Base-by-base conservation (phyloP, 352 stramenopile species). In the Phytophthora gonapodyides region DNA sequence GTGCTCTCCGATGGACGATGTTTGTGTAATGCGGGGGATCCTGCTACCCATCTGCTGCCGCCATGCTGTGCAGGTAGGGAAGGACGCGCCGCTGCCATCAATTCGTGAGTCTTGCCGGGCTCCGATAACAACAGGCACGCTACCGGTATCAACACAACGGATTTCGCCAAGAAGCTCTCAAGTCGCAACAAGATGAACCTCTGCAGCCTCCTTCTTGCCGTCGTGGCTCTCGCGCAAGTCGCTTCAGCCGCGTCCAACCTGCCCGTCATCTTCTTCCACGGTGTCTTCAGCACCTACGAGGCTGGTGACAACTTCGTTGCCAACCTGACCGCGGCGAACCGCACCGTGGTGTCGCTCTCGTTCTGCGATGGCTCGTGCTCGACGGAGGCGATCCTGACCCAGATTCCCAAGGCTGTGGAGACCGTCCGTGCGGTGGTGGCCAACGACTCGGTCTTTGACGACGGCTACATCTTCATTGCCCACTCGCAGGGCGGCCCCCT, bases 391-490 rank as follows among this genome's bases (percentile, higher is more conserved):
- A 33, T 83, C 38, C 38, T 64, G 8, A 52, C 31, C 3, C 75
- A 83, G 21, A 54, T 78, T 3, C 19, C 49, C 1, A 49, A 71
- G 46, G 75, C 69, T 2, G 70, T 80, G 36, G 15, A 40, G 3
- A 63, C 73, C 27, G 64, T 80, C 37, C 64, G 61, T 3, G 36
- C 56, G n/a, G 40, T 78, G 7, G 53, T 65, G 0, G 40, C 45
- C 31, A 68, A 60, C 36, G 60, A 80, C 51, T 35, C 44, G n/a
- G 37, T 40, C 0, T 79, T 75, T 38, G 62, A 51, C 33, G 55
- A 69, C 9, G 75, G 75, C 40, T 84, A 84, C 60, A 53, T 76
- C 50, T 67, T 84, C 21, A 71, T 84, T 13, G 72, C 42, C n/a
- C 69, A 81, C 50, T 80, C 71, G 7, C 61, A 72, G 7, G 75